These are phyloP conservation scores for Narthecium ossifragum DNA, from an alignment of 106 monocot genomes.

Conservation along the genomic window DNA sequence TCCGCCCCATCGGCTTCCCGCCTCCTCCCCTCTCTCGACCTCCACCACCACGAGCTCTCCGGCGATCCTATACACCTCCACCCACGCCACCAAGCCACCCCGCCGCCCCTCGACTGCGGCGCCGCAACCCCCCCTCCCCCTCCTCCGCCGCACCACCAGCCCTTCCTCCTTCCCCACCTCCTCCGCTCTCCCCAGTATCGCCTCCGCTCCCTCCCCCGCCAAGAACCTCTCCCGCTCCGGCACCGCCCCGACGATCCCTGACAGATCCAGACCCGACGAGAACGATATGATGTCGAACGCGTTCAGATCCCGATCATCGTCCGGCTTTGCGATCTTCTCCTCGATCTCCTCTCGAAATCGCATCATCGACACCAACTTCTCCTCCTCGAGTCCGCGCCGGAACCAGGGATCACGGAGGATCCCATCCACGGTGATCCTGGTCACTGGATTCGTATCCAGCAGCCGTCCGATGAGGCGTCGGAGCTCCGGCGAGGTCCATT, in stretches of 20 bases:
- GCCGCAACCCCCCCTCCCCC: conserved; percentile 12
- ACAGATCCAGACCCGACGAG: conserved; percentile 26
- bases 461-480: conserved; percentile 13
- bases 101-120: conserved; percentile 18
- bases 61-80: conserved; percentile 18
- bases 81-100: conserved; percentile 24
- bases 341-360: too few relatives aligned
- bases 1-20: conserved; percentile 6
- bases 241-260: conserved; percentile 19
- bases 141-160: conserved; percentile 16
- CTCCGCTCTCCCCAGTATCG: conserved; percentile 26
- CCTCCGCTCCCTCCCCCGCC: conserved; percentile 10
- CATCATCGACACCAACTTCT: conserved; percentile 11
- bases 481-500: conserved; percentile 33
- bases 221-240: conserved; percentile 14
- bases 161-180: conserved; percentile 22
- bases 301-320: conserved; percentile 22
- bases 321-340: too few relatives aligned
- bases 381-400: conserved; percentile 4
- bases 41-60: conserved; percentile 29
- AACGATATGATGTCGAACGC: conserved; percentile 49
- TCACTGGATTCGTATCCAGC: conserved; percentile 29
- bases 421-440: conserved; percentile 26
- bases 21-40: conserved; percentile 25
- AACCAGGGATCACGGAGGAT: too few relatives aligned